Conservation (phyloP, 2,329 filamentous ascomycete species). For the Fusarium penzigii region DNA sequence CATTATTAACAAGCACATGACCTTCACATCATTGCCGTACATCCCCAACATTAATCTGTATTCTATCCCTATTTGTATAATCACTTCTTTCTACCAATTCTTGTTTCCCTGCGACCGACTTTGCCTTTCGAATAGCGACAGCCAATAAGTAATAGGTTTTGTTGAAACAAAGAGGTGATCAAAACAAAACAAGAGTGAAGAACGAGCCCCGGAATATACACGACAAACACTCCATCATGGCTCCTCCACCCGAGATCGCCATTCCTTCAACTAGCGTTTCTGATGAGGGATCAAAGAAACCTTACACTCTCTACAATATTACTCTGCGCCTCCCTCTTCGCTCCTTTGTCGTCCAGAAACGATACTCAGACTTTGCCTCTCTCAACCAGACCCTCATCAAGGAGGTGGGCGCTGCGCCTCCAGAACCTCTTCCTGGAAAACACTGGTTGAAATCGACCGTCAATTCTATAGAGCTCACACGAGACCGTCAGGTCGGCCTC, state of each 20-base stretch:
- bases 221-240: conserved; percentile 46
- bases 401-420: conserved; percentile 64
- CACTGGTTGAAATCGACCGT: conserved; percentile 77
- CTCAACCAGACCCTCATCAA: conserved; percentile 65
- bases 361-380: conserved; percentile 76
- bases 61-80: not conserved
- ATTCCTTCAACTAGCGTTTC: conserved; percentile 66
- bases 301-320: conserved; percentile 78
- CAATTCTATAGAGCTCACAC: conserved; percentile 67
- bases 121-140: not conserved
- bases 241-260: conserved; percentile 65
- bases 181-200: not conserved
- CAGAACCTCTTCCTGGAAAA: conserved; percentile 68
- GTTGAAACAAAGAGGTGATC: not conserved
- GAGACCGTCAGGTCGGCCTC: conserved; percentile 66
- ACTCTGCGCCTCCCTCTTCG: conserved; percentile 74
- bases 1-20: not conserved
- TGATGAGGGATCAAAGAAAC: conserved; percentile 55
- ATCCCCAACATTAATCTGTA: not conserved
- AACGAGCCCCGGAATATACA: conserved; percentile 4
- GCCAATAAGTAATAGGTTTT: not conserved
- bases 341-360: conserved; percentile 74
- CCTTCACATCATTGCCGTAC: not conserved
- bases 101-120: not conserved
- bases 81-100: not conserved